Percentiles rank a stretch among this genome's conserved stretches.
These are phyloP conservation scores for Cytospora piceicola DNA, from an alignment of 2,329 filamentous ascomycete genomes.

Conservation along the genomic window DNA sequence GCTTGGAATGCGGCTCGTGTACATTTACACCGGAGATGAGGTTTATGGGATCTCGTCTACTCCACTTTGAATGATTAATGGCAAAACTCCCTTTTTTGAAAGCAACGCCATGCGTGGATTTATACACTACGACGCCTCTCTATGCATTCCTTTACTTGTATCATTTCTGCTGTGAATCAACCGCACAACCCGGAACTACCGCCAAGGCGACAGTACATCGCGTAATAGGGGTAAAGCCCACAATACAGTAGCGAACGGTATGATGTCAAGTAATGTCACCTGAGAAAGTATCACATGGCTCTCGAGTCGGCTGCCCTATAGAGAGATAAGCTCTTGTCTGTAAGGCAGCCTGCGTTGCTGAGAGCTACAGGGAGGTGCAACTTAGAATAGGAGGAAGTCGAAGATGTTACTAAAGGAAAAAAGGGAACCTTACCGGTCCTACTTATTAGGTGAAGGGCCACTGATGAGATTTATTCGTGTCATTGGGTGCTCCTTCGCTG, in stretches of 20 bases:
- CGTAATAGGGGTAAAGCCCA: too few species aligned
- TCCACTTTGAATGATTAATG: conserved; percentile 30
- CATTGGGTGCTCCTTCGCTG: not conserved
- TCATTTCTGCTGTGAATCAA: not conserved
- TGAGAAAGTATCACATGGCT: too few species aligned
- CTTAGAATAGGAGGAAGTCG: not conserved
- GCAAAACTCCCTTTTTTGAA: not conserved
- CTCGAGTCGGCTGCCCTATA: too few species aligned
- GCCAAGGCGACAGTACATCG: too few species aligned
- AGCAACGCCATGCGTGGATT: not conserved
- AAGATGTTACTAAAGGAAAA: not conserved
- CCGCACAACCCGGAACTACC: too few species aligned
- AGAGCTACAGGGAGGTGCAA: not conserved
- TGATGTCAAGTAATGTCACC: too few species aligned
- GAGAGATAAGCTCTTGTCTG: too few species aligned
- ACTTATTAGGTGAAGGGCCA: not conserved
- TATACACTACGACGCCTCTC: not conserved
- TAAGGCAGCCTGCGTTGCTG: too few species aligned
- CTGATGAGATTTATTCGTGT: not conserved
- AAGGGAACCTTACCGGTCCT: not conserved
- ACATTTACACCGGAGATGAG: conserved; percentile 20
- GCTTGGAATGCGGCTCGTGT: conserved; percentile 18
- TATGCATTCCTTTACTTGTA: not conserved
- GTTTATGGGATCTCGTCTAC: conserved; percentile 20
- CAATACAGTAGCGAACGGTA: too few species aligned